Evolutionary conservation across 768 basidiomycete genomes (phyloP).

Genomic region (Erythrobasidium yunnanense): DNA sequence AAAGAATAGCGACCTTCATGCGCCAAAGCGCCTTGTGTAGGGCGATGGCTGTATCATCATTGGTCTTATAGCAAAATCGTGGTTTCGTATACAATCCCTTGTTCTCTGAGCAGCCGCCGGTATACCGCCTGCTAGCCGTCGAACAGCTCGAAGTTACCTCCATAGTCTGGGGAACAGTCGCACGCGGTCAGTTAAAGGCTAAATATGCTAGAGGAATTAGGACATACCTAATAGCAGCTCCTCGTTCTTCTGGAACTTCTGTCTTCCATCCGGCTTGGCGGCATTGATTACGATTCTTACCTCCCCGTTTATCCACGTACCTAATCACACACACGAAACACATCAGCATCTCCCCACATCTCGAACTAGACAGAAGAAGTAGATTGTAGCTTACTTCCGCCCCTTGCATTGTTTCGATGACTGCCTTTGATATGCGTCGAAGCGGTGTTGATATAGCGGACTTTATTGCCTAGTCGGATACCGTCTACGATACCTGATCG

Average conservation of each 20-base stretch:
- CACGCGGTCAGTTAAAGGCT: neutral
- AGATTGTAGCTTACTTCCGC: neutral
- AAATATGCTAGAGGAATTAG: neutral
- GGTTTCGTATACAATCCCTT: too few relatives aligned
- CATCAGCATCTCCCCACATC: neutral
- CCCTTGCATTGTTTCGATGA: neutral
- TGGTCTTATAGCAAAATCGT: too few relatives aligned
- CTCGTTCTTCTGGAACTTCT: neutral
- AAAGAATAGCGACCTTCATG: too few relatives aligned
- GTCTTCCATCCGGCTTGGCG: neutral
- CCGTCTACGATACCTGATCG: slow-evolving; percentile 14
- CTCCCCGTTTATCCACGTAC: slow-evolving; percentile 3
- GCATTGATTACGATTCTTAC: slow-evolving; percentile 4
- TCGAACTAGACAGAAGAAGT: neutral
- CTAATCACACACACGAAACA: neutral
- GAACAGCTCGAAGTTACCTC: slow-evolving; percentile 14
- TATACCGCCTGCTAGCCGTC: too few relatives aligned
- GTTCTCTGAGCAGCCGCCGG: too few relatives aligned
- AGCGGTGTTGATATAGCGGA: neutral
- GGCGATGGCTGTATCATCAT: too few relatives aligned
- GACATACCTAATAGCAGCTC: slow-evolving; percentile 14
- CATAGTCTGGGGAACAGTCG: slow-evolving; percentile 5
- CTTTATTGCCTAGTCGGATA: slow-evolving; percentile 17
- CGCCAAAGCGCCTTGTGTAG: too few relatives aligned
- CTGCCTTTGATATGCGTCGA: neutral